Percentiles rank a stretch among this genome's conserved stretches.
Conservation (phyloP, 148 eudicot genomes). For the Vaccinium corymbosum region DNA sequence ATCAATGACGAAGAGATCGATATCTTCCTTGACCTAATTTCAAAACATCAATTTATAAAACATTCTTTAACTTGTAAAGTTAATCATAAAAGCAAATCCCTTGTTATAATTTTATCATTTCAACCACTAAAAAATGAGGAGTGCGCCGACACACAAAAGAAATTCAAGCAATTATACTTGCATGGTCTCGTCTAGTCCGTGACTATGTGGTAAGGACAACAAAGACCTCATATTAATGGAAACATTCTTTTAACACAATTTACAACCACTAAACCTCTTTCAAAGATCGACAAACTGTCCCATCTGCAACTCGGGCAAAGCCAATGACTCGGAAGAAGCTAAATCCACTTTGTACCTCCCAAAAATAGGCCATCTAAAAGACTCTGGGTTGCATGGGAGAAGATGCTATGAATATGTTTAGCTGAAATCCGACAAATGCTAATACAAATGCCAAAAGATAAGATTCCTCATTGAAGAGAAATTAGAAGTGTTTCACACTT, state of each 20-base stretch:
- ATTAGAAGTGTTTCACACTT: not conserved
- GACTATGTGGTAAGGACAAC: not conserved
- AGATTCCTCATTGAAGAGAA: not conserved
- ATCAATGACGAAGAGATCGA: constrained; percentile 76
- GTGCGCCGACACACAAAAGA: not conserved
- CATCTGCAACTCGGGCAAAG: constrained; percentile 88
- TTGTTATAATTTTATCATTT: not conserved
- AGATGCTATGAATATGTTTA: not conserved
- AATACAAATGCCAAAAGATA: not conserved
- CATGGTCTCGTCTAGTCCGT: not conserved
- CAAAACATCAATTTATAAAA: not conserved
- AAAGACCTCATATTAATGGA: not conserved
- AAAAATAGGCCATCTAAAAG: constrained; percentile 73
- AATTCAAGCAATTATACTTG: not conserved
- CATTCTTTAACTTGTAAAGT: not conserved
- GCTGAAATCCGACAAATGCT: not conserved
- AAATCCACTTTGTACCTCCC: constrained; percentile 82
- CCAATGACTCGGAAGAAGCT: constrained; percentile 76
- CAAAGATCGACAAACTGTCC: constrained; percentile 10
- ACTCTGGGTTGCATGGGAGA: constrained; percentile 57
- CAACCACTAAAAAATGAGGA: not conserved
- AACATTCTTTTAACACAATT: not conserved
- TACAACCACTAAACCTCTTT: no score
- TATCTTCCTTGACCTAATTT: constrained; percentile 74
- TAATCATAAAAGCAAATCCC: not conserved